Percentiles rank a stretch among this genome's conserved stretches.
phyloP scores from a whole-genome alignment of 1,284 basidiomycete species.

The Sphaerobolus stellatus region DNA sequence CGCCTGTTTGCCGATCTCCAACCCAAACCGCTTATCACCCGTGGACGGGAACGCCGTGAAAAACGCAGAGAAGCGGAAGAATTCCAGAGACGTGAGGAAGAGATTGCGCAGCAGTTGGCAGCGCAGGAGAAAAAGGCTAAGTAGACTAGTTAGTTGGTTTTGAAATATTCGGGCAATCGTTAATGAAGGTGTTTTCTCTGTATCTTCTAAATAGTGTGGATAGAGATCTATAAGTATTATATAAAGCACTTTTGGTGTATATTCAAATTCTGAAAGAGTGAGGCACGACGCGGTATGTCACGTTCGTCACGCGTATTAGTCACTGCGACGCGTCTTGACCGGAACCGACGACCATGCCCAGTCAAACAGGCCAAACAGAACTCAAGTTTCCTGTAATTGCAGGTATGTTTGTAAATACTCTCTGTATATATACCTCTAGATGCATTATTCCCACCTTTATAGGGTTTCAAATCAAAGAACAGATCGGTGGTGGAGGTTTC shows the following conservation, averaged over 20 bases:
- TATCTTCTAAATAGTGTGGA: background rate
- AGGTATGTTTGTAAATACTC: no score
- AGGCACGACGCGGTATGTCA: no score
- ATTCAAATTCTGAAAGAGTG: no score
- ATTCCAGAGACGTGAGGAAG: constrained; percentile 16
- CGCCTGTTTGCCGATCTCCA: constrained; percentile 85
- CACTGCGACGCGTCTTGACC: no score
- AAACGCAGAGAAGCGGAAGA: constrained; percentile 37
- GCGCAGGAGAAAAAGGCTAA: constrained; percentile 13
- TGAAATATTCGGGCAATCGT: background rate
- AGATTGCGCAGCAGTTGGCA: constrained; percentile 27
- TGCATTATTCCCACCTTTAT: constrained; percentile 8
- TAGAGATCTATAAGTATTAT: no score
- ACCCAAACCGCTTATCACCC: constrained; percentile 81
- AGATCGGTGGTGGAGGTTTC: constrained; percentile 85
- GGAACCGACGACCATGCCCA: no score
- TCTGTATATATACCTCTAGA: no score
- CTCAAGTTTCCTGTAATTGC: no score
- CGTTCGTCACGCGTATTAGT: no score
- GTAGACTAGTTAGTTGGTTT: background rate
- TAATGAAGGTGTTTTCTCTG: background rate
- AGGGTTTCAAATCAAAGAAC: constrained; percentile 72
- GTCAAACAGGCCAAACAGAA: no score
- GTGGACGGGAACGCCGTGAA: constrained; percentile 74
- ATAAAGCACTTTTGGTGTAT: no score